Base-by-base conservation (phyloP, 805 yeast genomes). In the Metschnikowia koreensis region DNA sequence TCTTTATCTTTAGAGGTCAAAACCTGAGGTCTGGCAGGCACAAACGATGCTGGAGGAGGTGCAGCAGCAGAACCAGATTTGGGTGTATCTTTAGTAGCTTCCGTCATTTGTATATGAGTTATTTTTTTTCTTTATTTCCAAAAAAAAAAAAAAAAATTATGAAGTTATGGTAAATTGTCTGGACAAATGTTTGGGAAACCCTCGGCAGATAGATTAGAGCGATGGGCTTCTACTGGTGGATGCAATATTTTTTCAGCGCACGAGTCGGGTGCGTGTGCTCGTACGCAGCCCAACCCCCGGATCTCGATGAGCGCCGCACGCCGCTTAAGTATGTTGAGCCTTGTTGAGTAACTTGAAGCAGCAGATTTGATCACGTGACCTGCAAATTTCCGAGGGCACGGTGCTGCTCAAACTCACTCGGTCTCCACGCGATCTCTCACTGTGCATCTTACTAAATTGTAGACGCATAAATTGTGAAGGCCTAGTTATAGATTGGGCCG, bases 1-100 rank as follows among this genome's bases (percentile, higher is more conserved):
- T 76, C 78, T 65, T 93, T 93, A 74, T 93, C 98, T 59, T 81
- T 87, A 0, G 97, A 89, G 39, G 82, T 82, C 50, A 92, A 77
- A 7, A 90, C 83, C 27, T 82, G 73, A 36, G 99, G 98, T 55
- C 90, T 92, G 41, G 83, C 84, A 11, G 98, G 98, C 26, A 91
- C 92, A 46, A 91, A 74, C 4, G 91, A 84, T 1, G 96, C 96
- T 8, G 63, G 61, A 10, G 56, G 54, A 12, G 57, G 47, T 2
- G 61, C 46, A 33, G 50, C 34, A 27, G 36, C 38, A 10, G 48
- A n/a, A n/a, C n/a, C 31, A 26, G 51, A n/a, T 6, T 33, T 28
- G 26, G 42, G n/a, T 39, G 42, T 16, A 31, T 31, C 34, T 31
- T 31, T 31, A 31, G 34, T 9, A 31, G 34, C 10, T 10, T 31